Evolutionary conservation across 331 rosid species (phyloP).

Genomic region (Ulmus americana): DNA sequence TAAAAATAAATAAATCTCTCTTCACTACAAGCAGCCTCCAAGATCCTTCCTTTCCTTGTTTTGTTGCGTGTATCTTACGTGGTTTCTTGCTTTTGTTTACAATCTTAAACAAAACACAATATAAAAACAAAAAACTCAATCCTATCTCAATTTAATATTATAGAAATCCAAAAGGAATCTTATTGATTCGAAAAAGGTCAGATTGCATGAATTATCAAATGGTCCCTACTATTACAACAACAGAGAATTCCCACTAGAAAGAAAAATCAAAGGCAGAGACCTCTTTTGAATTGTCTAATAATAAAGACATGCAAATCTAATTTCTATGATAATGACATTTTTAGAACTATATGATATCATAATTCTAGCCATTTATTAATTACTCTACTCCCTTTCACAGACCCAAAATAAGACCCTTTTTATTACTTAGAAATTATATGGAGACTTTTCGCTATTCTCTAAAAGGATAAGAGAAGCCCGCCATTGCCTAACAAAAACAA

Average conservation of each 20-base stretch:
- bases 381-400: not conserved
- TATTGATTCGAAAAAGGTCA: not conserved
- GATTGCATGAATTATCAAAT: not conserved
- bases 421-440: not conserved
- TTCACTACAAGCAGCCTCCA: not conserved
- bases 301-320: not conserved
- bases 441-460: no score
- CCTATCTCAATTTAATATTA: not conserved
- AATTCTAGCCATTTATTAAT: not conserved
- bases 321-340: constrained; percentile 5
- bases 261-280: constrained; percentile 10
- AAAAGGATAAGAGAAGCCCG: no score
- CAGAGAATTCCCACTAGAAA: not conserved
- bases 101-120: not conserved
- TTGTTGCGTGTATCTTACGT: not conserved
- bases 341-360: not conserved
- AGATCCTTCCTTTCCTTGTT: not conserved
- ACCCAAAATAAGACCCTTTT: not conserved
- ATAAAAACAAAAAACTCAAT: not conserved
- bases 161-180: not conserved
- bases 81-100: not conserved
- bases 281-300: constrained; percentile 18
- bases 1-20: not conserved
- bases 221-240: not conserved
- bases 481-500: not conserved